These are phyloP conservation scores for Dysphania ambrosioides DNA, from an alignment of 148 eudicot species.

Conservation along the genomic window DNA sequence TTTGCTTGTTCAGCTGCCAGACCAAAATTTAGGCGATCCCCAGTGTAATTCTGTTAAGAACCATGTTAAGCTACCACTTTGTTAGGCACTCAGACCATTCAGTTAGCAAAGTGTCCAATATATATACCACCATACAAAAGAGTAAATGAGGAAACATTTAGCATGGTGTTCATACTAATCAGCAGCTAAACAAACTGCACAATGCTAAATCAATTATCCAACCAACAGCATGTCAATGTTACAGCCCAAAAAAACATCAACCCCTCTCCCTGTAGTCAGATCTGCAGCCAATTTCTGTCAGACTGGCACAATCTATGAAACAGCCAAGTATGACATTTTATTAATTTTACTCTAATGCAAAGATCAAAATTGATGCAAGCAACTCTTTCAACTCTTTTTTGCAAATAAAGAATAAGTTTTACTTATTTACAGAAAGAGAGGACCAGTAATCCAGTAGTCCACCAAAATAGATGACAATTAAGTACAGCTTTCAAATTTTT, in stretches of 20 bases:
- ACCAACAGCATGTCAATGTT: no score
- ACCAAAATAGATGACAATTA: not conserved
- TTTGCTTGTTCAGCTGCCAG: conserved; percentile 98
- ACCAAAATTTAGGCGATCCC: conserved; percentile 94
- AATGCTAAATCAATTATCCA: no score
- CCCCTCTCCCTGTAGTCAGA: not conserved
- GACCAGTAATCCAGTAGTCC: not conserved
- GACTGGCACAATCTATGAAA: not conserved
- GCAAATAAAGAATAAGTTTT: no score
- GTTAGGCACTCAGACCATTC: not conserved
- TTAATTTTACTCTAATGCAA: not conserved
- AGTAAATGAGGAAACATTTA: not conserved
- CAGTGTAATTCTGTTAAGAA: conserved; percentile 78
- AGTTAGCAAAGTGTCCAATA: not conserved
- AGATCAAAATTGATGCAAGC: not conserved
- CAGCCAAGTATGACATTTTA: not conserved
- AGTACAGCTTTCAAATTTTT: not conserved
- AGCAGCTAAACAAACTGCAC: not conserved
- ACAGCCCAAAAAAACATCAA: not conserved
- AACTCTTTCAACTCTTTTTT: not conserved
- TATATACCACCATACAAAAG: not conserved
- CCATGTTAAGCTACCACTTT: not conserved
- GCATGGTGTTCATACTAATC: not conserved
- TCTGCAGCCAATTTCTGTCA: not conserved
- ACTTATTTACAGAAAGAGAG: not conserved